Evolutionary conservation across 768 basidiomycete genomes (phyloP).

Genomic region (Clathrus columnatus): DNA sequence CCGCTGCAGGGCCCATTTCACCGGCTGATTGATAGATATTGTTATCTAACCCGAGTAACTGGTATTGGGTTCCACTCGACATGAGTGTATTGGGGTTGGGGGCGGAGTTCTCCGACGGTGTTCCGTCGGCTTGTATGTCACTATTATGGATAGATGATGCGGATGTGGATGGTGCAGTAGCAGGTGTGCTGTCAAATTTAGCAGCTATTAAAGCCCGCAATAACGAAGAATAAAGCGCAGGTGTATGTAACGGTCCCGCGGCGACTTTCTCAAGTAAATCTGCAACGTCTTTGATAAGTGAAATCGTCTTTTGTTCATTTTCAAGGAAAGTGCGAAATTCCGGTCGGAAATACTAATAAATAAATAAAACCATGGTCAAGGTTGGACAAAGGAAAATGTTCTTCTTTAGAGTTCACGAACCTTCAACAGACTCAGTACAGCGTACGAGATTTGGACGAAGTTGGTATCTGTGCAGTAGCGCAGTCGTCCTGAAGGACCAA

Average conservation of each 20-base stretch:
- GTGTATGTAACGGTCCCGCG: constrained; percentile 75
- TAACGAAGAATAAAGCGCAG: constrained; percentile 81
- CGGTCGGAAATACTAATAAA: constrained; percentile 62
- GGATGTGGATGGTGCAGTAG: constrained; percentile 1
- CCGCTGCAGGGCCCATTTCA: constrained; percentile 79
- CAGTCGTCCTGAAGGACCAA: constrained; percentile 69
- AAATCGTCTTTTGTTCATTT: constrained; percentile 61
- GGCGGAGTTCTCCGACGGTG: background rate
- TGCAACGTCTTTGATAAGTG: constrained; percentile 72
- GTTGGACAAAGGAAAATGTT: constrained; percentile 17
- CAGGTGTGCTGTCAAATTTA: constrained; percentile 21
- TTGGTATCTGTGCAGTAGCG: constrained; percentile 85
- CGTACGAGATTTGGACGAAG: constrained; percentile 89
- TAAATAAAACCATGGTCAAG: background rate
- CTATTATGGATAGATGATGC: background rate
- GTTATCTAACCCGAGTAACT: background rate
- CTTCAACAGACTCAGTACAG: constrained; percentile 87
- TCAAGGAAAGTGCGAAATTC: constrained; percentile 74
- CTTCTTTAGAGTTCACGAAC: too few relatives aligned
- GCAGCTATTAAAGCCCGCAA: constrained; percentile 68
- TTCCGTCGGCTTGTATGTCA: background rate
- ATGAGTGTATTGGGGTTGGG: background rate
- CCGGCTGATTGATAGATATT: constrained; percentile 54
- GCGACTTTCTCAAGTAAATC: constrained; percentile 70
- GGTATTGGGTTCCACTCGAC: background rate